Evolutionary conservation across 2,329 filamentous ascomycete species (phyloP), one percentile per base, ranked within the genome.

Genomic region (Fusarium tuaranense): DNA sequence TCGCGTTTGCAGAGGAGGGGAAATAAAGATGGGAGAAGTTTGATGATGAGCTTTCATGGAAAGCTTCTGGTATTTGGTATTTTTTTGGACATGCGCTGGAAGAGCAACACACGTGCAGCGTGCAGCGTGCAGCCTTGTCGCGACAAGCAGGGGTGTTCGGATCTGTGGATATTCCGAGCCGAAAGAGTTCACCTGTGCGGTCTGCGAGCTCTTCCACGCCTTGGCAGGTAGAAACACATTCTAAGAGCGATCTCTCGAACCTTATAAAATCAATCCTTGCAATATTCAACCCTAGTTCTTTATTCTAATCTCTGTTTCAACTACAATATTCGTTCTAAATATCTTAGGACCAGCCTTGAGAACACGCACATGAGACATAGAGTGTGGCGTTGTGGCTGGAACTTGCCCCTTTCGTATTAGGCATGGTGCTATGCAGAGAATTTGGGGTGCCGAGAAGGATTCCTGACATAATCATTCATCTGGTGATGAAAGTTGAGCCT

Each of bases 51-150:
- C 65, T 67, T 69, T 46, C 48, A 12, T 58, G 61, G 60, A 67
- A 63, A 68, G 63, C 72, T 74, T 68, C 59, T 65, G 74, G 53
- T 63, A 62, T 68, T 72, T 70, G 71, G 58, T 73, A 71, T 77
- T 59, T 78, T 80, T 76, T 80, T 76, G 74, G 71, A 74, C 63
- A 72, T 76, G 67, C 70, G 67, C 67, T 74, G 70, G 25, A 67
- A 65, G 73, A 76, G 74, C 71, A 67, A 69, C 71, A 74, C 76
- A 78, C 77, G 74, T 77, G 74, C 78, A 79, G 76, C 77, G 74
- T 77, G 74, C 78, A 79, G 76, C 77, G 74, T 77, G 74, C 78
- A 79, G 76, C 77, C 76, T 79, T 60, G 78, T 78, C 78, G 79
- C 77, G 79, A 73, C 70, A 63, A 63, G 57, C 73, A 72, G 68